Evolutionary conservation across 257 asterid genomes (phyloP).

Genomic region (Dorcoceras hygrometricum): DNA sequence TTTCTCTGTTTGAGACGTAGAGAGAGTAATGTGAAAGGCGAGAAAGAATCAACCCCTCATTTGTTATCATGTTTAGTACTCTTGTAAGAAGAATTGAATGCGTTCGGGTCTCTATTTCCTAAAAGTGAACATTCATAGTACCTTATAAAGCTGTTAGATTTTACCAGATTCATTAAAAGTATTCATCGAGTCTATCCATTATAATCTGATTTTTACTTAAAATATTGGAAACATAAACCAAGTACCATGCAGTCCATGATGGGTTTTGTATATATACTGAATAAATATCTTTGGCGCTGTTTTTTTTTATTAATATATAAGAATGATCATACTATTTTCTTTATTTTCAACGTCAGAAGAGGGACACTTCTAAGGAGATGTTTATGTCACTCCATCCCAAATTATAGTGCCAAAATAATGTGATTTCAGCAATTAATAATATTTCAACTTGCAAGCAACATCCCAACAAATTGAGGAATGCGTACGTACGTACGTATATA

Average conservation of each 20-base stretch:
- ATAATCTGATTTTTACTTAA: constrained; percentile 28
- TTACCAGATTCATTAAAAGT: constrained; percentile 22
- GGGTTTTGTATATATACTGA: too few species aligned
- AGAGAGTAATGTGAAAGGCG: constrained; percentile 20
- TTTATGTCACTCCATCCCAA: too few species aligned
- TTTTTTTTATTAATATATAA: too few species aligned
- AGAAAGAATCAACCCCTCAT: constrained; percentile 1
- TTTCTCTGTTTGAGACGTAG: constrained; percentile 18
- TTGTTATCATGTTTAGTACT: constrained; percentile 22
- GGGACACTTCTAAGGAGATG: too few species aligned
- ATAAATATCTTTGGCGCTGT: too few species aligned
- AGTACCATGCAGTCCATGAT: too few species aligned
- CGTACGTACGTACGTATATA: too few species aligned
- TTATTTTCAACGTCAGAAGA: too few species aligned
- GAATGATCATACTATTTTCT: too few species aligned
- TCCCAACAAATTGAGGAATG: constrained; percentile 6
- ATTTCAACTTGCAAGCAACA: constrained; percentile 41
- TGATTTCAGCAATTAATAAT: too few species aligned
- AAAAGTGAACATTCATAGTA: constrained; percentile 20
- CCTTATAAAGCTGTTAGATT: not conserved
- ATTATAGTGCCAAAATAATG: too few species aligned
- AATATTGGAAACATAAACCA: not conserved
- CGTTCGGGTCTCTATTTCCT: constrained; percentile 37
- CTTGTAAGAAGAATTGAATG: constrained; percentile 45
- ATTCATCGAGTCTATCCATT: constrained; percentile 39